phyloP scores from a whole-genome alignment of 2,329 filamentous ascomycete species.

The Phaeosphaeriaceae sp. region DNA sequence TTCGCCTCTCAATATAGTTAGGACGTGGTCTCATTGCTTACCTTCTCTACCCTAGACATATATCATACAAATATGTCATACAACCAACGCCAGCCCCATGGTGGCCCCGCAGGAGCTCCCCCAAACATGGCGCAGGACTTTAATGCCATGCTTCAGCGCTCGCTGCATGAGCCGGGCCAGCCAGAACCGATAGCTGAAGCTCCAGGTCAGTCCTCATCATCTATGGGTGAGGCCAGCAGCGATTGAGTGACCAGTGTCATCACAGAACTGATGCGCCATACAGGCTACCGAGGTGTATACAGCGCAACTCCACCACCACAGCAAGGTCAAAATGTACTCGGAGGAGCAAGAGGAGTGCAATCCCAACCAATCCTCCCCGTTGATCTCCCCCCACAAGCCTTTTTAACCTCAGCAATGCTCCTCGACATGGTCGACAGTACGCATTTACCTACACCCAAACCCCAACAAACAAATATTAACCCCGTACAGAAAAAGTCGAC shows the following conservation, averaged over 20 bases:
- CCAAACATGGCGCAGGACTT: slow-evolving; percentile 41
- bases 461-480: slow-evolving; percentile 27
- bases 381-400: slow-evolving; percentile 87
- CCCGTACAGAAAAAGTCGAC: slow-evolving; percentile 83
- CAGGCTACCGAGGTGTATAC: slow-evolving; percentile 46
- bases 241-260: slow-evolving; percentile 4
- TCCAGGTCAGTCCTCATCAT: slow-evolving; percentile 29
- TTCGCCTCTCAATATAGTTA: slow-evolving; percentile 29
- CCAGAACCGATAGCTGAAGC: slow-evolving; percentile 31
- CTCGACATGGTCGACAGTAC: slow-evolving; percentile 95
- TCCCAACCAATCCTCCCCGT: slow-evolving; percentile 38
- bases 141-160: slow-evolving; percentile 47
- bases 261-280: slow-evolving; percentile 20
- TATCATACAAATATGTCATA: slow-evolving; percentile 30
- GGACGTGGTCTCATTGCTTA: slow-evolving; percentile 11
- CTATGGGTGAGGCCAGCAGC: slow-evolving; percentile 31
- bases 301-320: slow-evolving; percentile 60
- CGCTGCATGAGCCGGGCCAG: slow-evolving; percentile 38
- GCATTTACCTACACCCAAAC: slow-evolving; percentile 10
- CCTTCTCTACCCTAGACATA: slow-evolving; percentile 1
- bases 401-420: slow-evolving; percentile 94
- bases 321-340: slow-evolving; percentile 39
- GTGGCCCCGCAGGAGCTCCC: slow-evolving; percentile 38
- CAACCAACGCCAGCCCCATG: slow-evolving; percentile 36
- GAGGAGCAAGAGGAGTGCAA: slow-evolving; percentile 30